Percentiles rank a stretch among this genome's conserved stretches.
phyloP scores from a whole-genome alignment of 495 filamentous ascomycete genomes.

The Cercophora scortea region DNA sequence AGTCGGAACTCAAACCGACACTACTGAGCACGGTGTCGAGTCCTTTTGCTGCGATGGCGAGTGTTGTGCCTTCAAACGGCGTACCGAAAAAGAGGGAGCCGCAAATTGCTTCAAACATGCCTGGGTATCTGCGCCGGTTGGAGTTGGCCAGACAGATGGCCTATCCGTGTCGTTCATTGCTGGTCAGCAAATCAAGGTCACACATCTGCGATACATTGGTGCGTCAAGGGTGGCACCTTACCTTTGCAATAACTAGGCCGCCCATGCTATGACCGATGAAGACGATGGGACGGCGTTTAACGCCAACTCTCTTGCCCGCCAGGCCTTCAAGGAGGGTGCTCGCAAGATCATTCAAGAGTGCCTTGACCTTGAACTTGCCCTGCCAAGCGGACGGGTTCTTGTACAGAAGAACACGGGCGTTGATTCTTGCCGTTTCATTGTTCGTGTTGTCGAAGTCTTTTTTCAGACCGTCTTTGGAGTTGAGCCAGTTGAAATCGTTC shows the following conservation, averaged over 20 bases:
- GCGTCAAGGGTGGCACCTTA: not conserved
- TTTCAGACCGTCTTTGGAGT: not conserved
- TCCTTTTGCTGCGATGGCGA: slow-evolving; percentile 19
- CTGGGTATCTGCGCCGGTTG: slow-evolving; percentile 17
- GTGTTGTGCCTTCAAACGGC: slow-evolving; percentile 25
- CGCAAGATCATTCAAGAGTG: not conserved
- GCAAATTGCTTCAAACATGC: slow-evolving; percentile 28
- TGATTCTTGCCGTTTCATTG: not conserved
- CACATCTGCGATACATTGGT: not conserved
- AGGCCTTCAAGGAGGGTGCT: not conserved
- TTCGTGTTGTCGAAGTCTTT: not conserved
- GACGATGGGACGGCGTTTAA: slow-evolving; percentile 9
- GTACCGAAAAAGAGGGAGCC: slow-evolving; percentile 29
- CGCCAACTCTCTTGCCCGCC: too few species aligned
- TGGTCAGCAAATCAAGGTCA: not conserved
- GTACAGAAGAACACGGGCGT: not conserved
- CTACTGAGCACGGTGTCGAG: slow-evolving; percentile 8
- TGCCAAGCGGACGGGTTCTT: not conserved
- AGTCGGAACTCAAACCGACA: not conserved
- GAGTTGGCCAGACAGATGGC: slow-evolving; percentile 10
- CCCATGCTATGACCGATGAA: slow-evolving; percentile 53
- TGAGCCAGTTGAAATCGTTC: not conserved
- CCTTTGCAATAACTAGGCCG: slow-evolving; percentile 50
- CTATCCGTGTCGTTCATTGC: not conserved
- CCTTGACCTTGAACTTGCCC: not conserved